phyloP scores from a whole-genome alignment of 2,329 filamentous ascomycete genomes.

The Geosmithia morbida region DNA sequence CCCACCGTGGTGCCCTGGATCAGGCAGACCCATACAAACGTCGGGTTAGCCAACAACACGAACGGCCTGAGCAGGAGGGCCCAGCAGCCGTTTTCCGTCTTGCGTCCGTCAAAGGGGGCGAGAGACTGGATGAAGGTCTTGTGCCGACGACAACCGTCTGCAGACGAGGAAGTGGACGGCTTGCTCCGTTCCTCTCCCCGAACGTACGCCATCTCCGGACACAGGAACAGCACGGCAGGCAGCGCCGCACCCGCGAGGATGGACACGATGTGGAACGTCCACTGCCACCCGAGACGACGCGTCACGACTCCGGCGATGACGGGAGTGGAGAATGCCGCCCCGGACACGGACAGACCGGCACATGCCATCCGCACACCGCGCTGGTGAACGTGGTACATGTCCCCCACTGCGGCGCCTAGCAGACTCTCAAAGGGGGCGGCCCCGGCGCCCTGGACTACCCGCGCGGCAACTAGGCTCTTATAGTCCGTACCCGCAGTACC shows the following conservation, averaged over 20 bases:
- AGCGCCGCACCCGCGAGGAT: slow-evolving; percentile 66
- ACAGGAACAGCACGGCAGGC: slow-evolving; percentile 60
- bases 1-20: slow-evolving; percentile 86
- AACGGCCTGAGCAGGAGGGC: slow-evolving; percentile 58
- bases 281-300: slow-evolving; percentile 59
- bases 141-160: slow-evolving; percentile 5
- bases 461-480: slow-evolving; percentile 57
- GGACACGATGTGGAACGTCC: slow-evolving; percentile 78
- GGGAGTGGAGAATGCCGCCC: slow-evolving; percentile 53
- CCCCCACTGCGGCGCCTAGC: slow-evolving; percentile 78
- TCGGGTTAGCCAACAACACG: slow-evolving; percentile 70
- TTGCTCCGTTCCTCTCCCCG: slow-evolving; percentile 34
- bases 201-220: slow-evolving; percentile 68
- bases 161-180: neutral
- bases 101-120: slow-evolving; percentile 64
- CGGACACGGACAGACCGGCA: slow-evolving; percentile 42
- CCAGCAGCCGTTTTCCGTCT: slow-evolving; percentile 62
- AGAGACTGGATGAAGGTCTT: slow-evolving; percentile 49
- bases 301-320: slow-evolving; percentile 87
- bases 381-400: slow-evolving; percentile 80
- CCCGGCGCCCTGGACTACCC: slow-evolving; percentile 75
- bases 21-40: slow-evolving; percentile 65
- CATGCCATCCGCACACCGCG: slow-evolving; percentile 80
- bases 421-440: slow-evolving; percentile 81
- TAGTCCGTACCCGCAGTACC: slow-evolving; percentile 56